phyloP scores from a whole-genome alignment of 257 asterid genomes.

The Solanum corneliomulleri region DNA sequence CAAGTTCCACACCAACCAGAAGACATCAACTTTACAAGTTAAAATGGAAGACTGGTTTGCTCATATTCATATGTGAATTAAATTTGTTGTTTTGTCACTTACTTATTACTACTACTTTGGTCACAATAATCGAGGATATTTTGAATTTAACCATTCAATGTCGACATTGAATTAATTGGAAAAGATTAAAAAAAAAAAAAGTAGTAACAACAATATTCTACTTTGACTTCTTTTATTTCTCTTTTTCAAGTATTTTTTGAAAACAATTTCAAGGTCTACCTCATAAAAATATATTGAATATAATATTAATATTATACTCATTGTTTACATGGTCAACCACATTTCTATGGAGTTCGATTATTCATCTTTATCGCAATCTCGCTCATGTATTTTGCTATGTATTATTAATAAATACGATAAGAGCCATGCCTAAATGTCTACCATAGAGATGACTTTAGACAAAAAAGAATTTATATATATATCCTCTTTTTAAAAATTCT shows the following conservation, averaged over 20 bases:
- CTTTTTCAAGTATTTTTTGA: neutral
- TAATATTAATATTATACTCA: neutral
- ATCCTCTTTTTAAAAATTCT: too few species aligned
- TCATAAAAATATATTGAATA: too few species aligned
- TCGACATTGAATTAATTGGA: neutral
- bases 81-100: neutral
- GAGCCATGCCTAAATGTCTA: neutral
- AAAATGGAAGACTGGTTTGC: neutral
- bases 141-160: neutral
- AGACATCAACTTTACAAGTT: neutral
- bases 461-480: too few species aligned
- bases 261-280: too few species aligned
- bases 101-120: neutral
- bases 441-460: too few species aligned
- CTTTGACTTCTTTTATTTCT: neutral
- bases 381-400: neutral
- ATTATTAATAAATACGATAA: neutral
- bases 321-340: too few species aligned
- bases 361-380: neutral
- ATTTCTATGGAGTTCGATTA: neutral
- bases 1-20: neutral
- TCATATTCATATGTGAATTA: neutral
- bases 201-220: neutral
- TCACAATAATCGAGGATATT: neutral
- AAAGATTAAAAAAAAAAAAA: too few species aligned